phyloP scores from a whole-genome alignment of 2,329 filamentous ascomycete genomes.

The Hypoxylon sp. region DNA sequence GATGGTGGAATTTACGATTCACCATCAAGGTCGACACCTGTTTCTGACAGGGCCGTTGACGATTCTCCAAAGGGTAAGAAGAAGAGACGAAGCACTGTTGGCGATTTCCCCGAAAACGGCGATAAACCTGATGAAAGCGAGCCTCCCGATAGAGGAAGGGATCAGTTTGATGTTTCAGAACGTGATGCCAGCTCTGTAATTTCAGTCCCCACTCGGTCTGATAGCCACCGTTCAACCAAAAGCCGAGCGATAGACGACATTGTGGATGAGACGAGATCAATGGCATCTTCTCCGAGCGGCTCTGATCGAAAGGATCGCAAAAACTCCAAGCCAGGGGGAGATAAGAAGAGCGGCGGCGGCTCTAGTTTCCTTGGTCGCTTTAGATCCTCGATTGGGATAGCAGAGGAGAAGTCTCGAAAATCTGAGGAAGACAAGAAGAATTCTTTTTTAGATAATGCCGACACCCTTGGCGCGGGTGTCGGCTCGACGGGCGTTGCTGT shows the following conservation, averaged over 20 bases:
- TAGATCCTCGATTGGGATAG: constrained; percentile 59
- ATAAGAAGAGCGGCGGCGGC: constrained; percentile 58
- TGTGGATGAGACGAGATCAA: constrained; percentile 63
- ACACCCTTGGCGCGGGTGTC: constrained; percentile 78
- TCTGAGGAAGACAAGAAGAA: constrained; percentile 61
- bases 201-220: constrained; percentile 60
- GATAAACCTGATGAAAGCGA: constrained; percentile 57
- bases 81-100: constrained; percentile 57
- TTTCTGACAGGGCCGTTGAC: constrained; percentile 41
- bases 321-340: constrained; percentile 51
- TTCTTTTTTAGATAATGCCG: constrained; percentile 82
- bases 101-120: constrained; percentile 54
- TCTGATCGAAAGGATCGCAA: constrained; percentile 50
- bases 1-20: constrained; percentile 41
- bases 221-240: constrained; percentile 56
- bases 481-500: constrained; percentile 69
- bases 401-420: constrained; percentile 53
- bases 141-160: constrained; percentile 58
- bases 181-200: constrained; percentile 66
- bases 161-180: constrained; percentile 58
- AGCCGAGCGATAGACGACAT: constrained; percentile 61
- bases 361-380: constrained; percentile 66
- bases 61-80: constrained; percentile 55
- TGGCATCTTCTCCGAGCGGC: constrained; percentile 60
- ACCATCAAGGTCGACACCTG: constrained; percentile 39